phyloP scores from a whole-genome alignment of 805 yeast species.

The Pichia scutulata region DNA sequence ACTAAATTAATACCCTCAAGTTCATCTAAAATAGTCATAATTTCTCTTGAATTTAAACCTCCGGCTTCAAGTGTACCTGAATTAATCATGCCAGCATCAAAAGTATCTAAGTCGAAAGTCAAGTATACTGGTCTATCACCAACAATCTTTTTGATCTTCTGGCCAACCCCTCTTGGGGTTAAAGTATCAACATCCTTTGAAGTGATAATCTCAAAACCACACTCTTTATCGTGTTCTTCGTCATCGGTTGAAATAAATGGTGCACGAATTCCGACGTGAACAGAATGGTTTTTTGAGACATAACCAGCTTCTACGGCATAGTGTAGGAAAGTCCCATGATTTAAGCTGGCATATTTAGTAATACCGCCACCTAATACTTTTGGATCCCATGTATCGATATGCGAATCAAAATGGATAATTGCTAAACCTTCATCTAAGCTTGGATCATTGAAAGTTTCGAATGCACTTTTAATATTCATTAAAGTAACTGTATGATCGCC shows the following conservation, averaged over 20 bases:
- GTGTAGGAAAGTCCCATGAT: conserved; percentile 66
- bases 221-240: conserved; percentile 38
- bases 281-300: conserved; percentile 38
- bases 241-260: conserved; percentile 37
- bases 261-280: conserved; percentile 61
- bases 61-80: conserved; percentile 78
- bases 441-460: conserved; percentile 40
- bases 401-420: conserved; percentile 61
- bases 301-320: conserved; percentile 65
- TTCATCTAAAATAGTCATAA: conserved; percentile 50
- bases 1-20: conserved; percentile 53
- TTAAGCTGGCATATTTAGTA: conserved; percentile 44
- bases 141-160: conserved; percentile 29
- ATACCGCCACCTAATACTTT: conserved; percentile 54
- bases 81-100: conserved; percentile 72
- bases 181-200: conserved; percentile 40
- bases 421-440: conserved; percentile 31
- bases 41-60: conserved; percentile 63
- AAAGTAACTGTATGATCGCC: conserved; percentile 56
- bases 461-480: conserved; percentile 43
- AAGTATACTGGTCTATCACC: conserved; percentile 37
- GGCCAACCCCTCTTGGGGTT: conserved; percentile 32
- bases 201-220: conserved; percentile 40
- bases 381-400: conserved; percentile 69
- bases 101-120: conserved; percentile 49